Evolutionary conservation across 495 filamentous ascomycete genomes (phyloP), one percentile per base, ranked within the genome.

Genomic region (Collariella sp.): DNA sequence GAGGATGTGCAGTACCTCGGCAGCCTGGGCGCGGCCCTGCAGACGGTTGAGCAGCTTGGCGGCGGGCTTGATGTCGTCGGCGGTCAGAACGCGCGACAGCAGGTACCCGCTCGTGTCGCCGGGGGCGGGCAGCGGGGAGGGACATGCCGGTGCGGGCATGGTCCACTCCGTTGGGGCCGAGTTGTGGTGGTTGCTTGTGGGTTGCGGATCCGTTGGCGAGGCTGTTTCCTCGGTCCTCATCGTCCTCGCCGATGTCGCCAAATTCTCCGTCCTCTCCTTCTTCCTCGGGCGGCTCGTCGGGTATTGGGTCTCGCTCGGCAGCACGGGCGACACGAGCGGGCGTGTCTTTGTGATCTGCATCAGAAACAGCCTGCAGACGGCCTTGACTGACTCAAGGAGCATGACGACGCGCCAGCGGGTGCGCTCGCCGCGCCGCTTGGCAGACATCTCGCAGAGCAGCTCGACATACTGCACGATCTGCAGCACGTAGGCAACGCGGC

Each of bases 51-150:
- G 76, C 42, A 98, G 80, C 16, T 85, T 80, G 19, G 82, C 83
- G 0, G 94, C 84, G 5, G 90, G 83, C 66, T 95, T 96, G 73
- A 98, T 90, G 67, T 97, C 93, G 70, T 97, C 94, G 16, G 94
- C 87, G 1, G 88, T 95, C 23, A 98, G 76, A 16, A 96, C 93
- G 48, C 91, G 89, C n/a, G 82, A 83, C 41, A 94, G 85, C 18
- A 98, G 79, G 67, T 93, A 96, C 34, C 79, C 83, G 23, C 86
- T 85, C 23, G 95, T 86, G 62, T 93, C 88, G 23, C 80, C 77
- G 9, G 84, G 80, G 46, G 83, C 82, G 1, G 93, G 93, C 20
- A 98, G 75, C 35, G 76, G 94, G 91, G 31, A 98, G 79, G 7
- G 79, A 83, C 44, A 95, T 73, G 7, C 89, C 88, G 0, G 93